phyloP scores from a whole-genome alignment of 768 basidiomycete genomes.

The Mrakia gelida region DNA sequence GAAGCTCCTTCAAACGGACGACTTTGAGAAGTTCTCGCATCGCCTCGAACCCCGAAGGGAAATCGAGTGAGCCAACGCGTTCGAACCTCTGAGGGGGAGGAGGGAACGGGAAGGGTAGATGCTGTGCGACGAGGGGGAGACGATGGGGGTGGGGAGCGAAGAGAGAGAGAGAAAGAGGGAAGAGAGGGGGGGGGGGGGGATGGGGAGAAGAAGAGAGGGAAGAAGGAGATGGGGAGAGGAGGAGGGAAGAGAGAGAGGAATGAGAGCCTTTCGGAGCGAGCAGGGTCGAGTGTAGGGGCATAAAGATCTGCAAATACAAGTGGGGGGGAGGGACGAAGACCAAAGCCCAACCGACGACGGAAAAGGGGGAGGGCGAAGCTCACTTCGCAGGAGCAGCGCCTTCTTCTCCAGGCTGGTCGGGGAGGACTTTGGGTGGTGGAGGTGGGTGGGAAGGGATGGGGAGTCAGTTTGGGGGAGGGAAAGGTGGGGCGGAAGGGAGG shows the following conservation, averaged over 20 bases:
- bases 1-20: constrained; percentile 9
- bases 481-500: not conserved
- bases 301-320: not conserved
- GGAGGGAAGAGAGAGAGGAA: not conserved
- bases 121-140: not conserved
- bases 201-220: not conserved
- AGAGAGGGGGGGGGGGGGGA: not conserved
- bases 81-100: not conserved
- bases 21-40: constrained; percentile 3
- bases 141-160: not conserved
- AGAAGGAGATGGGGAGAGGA: not conserved
- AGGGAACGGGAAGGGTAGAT: constrained; percentile 3
- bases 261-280: not conserved
- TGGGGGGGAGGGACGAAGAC: not conserved
- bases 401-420: not conserved
- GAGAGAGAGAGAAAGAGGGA: not conserved
- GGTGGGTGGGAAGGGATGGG: too few relatives aligned
- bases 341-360: not conserved
- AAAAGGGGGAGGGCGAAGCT: not conserved
- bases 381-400: not conserved
- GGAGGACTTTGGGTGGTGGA: not conserved
- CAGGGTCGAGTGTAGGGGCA: not conserved
- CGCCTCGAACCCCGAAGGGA: not conserved
- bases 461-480: not conserved
- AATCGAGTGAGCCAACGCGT: constrained; percentile 1